Percentiles rank a stretch among this genome's conserved stretches.
phyloP scores from a whole-genome alignment of 768 basidiomycete genomes.

The Infundibulicybe gibba region DNA sequence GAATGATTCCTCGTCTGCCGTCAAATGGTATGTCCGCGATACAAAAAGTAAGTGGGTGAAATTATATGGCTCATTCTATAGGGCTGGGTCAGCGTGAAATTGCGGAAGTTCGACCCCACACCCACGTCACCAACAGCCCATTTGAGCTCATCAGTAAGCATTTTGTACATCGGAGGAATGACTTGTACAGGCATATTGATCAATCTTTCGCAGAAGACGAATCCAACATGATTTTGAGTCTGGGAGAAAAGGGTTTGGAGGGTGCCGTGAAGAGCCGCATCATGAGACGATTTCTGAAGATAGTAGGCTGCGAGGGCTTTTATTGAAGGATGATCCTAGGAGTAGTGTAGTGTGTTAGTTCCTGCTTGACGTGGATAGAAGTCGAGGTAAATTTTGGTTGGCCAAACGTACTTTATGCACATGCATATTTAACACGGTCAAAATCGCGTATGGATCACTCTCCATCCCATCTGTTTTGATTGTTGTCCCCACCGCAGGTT shows the following conservation, averaged over 20 bases:
- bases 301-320: constrained; percentile 69
- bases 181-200: constrained; percentile 96
- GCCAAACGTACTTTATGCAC: constrained; percentile 53
- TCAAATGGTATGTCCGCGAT: constrained; percentile 75
- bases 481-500: constrained; percentile 78
- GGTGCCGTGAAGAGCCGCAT: constrained; percentile 46
- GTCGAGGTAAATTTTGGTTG: constrained; percentile 7
- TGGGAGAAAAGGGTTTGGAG: constrained; percentile 53
- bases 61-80: constrained; percentile 54
- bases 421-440: constrained; percentile 81
- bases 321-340: constrained; percentile 70
- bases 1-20: constrained; percentile 62
- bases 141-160: constrained; percentile 82
- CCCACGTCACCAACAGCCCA: constrained; percentile 65
- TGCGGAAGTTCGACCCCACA: constrained; percentile 5
- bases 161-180: constrained; percentile 87
- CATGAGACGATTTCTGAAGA: constrained; percentile 51
- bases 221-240: constrained; percentile 60
- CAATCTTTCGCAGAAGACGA: constrained; percentile 84
- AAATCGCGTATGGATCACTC: constrained; percentile 86
- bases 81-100: background rate
- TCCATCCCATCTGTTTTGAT: constrained; percentile 90
- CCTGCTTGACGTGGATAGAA: background rate
- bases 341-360: background rate
- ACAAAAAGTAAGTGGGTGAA: constrained; percentile 77